These are phyloP conservation scores for Plicaturopsis crispa DNA, from an alignment of 768 basidiomycete species.

Conservation along the genomic window DNA sequence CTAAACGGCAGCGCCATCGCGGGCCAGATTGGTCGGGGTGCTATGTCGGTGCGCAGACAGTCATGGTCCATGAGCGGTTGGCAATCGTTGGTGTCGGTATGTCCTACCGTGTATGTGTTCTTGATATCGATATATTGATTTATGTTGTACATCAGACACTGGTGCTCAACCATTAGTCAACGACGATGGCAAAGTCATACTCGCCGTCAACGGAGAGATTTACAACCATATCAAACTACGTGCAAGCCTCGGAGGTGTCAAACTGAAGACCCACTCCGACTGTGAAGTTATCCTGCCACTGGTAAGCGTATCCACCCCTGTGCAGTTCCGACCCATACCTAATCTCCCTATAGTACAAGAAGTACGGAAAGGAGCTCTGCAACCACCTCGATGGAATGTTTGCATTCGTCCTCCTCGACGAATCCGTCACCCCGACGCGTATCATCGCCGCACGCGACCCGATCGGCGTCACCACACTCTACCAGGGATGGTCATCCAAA, in stretches of 20 bases:
- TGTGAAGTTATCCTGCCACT: constrained; percentile 96
- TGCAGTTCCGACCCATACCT: neutral
- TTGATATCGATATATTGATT: constrained; percentile 6
- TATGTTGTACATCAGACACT: constrained; percentile 52
- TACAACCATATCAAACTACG: constrained; percentile 92
- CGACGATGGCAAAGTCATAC: constrained; percentile 74
- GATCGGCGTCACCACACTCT: constrained; percentile 96
- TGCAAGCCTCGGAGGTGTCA: constrained; percentile 53
- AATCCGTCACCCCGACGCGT: constrained; percentile 81
- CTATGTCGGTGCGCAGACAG: constrained; percentile 71
- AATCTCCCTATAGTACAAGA: constrained; percentile 56
- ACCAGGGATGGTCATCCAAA: constrained; percentile 89
- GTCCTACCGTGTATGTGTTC: constrained; percentile 20
- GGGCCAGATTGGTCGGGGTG: constrained; percentile 99
- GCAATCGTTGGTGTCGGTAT: constrained; percentile 97
- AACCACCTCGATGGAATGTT: constrained; percentile 94
- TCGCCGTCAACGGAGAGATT: constrained; percentile 97
- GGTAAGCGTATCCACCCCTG: constrained; percentile 33
- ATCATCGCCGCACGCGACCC: constrained; percentile 96
- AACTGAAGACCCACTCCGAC: constrained; percentile 96
- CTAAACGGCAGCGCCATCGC: constrained; percentile 86
- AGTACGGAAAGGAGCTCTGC: constrained; percentile 72
- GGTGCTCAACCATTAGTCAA: constrained; percentile 93
- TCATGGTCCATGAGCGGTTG: constrained; percentile 92
- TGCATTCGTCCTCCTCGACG: constrained; percentile 94